Evolutionary conservation across 306 rosid genomes (phyloP), one percentile per base, ranked within the genome.

Genomic region (Prunus salicina): DNA sequence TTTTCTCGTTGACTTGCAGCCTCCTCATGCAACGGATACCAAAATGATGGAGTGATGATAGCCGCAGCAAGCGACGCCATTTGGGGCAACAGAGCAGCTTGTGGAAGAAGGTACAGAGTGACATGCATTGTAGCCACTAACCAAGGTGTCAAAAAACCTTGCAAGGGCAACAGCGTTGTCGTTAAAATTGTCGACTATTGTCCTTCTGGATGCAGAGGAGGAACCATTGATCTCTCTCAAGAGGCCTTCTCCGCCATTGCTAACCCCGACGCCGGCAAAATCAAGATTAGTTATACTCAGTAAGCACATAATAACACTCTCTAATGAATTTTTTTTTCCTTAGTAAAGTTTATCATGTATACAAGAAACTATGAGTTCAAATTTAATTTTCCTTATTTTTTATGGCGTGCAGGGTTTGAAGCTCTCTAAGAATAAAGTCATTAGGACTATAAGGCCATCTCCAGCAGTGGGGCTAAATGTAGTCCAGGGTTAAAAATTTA

Each of bases 171-270:
- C 9, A 62, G 64, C 9, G 79, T 72, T 15, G 67, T 61, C 25
- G 74, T 78, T 11, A 78, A 74, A 45, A 67, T 82, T 22, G 79
- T 82, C 8, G 81, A 82, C 41, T 50, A 56, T 9, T 82, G 85
- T 27, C 70, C 78, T 12, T 18, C 76, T 0, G 79, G 76, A 32
- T 82, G 85, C 38, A n/a, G n/a, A n/a, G 12, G 0, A 11, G 82
- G 67, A 65, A 72, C 71, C 67, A 72, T 77, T 4, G 79, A 82
- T 72, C 82, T 82, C 27, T 67, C 81, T 12, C 8, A 72, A 58
- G 79, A 82, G n/a, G 82, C 82, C 46, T 82, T 82, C 38, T 3
- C 79, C n/a, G 3, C 0, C 0, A 76, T 73, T 7, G 84, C 78
- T 67, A 16, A 82, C 58, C 76, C 75, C 8, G 13, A 66, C 30